Base-by-base conservation (phyloP, 1,284 basidiomycete species). In the Farysia itapuensis region DNA sequence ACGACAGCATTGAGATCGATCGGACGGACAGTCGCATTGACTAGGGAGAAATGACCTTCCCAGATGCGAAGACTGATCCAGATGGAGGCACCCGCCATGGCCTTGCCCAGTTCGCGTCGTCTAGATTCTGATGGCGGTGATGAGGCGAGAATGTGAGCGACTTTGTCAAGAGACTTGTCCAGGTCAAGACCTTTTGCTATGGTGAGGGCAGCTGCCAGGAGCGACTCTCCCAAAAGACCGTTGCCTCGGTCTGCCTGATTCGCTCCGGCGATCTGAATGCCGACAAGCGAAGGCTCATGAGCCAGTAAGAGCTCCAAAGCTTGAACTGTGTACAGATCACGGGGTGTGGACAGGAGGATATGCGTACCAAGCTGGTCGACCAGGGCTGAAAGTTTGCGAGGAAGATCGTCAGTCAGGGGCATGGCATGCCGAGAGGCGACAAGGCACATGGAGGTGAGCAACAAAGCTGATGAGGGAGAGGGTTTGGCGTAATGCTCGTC, bases 291-390 rank as follows among this genome's bases (percentile, higher is more conserved):
- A n/a, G 59, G 59, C 20, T 63, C 59, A 34, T 63, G 59, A 1
- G 59, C 59, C 25, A 63, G 25, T 7, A 63, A 45, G 2, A 63
- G 49, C 18, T 63, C 59, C 25, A 63, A 48, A 2, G 59, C 59
- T 24, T 56, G 48, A 2, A 56, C 59, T 2, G 59, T 57, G 35
- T 56, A 56, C 40, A 63, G 40, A 25, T 52, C 51, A n/a, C 59
- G 30, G 6, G 59, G 52, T 4, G 47, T 46, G 3, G 52, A 52
- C 24, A 63, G 51, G 26, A 63, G 19, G 24, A 63, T 52, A 35
- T 63, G 59, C 3, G 48, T 57, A 24, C 59, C 59, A n/a, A 63
- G 48, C 13, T 51, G 47, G 34, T 63, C 59, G 20, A 63, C 43
- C 3, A 56, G 39, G 15, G 52, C 50, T 28, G 52, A 56, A 15